phyloP scores from a whole-genome alignment of 352 stramenopile species.

The Phytophthora capsici region DNA sequence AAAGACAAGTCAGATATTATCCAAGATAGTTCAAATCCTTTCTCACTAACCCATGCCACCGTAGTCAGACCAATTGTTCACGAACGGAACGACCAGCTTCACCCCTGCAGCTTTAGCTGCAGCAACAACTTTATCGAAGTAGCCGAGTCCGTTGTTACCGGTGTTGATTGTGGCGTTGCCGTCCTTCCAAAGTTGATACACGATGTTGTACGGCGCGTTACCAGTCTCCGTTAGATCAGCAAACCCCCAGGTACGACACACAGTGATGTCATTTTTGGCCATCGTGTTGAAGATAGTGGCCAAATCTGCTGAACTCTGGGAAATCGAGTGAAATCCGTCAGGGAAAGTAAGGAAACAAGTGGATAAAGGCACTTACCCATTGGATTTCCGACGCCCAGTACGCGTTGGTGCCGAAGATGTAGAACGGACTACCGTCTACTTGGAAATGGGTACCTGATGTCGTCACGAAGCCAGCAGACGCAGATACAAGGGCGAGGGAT shows the following conservation, averaged over 20 bases:
- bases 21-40: neutral
- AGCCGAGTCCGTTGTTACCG: conserved; percentile 33
- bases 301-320: conserved; percentile 27
- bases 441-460: conserved; percentile 39
- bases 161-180: conserved; percentile 39
- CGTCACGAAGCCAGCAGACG: conserved; percentile 32
- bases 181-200: conserved; percentile 40
- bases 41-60: conserved; percentile 30
- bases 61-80: conserved; percentile 50
- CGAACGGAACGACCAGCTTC: conserved; percentile 41
- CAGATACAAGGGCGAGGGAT: conserved; percentile 8
- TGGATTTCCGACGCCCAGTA: conserved; percentile 40
- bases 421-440: conserved; percentile 37
- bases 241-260: conserved; percentile 37
- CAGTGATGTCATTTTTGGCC: conserved; percentile 36
- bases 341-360: neutral
- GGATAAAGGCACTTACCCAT: conserved; percentile 21
- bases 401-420: conserved; percentile 42
- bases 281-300: conserved; percentile 41
- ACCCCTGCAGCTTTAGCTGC: conserved; percentile 42
- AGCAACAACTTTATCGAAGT: conserved; percentile 38
- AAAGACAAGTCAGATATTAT: neutral
- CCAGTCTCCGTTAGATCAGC: conserved; percentile 25
- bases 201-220: conserved; percentile 32
- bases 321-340: neutral